phyloP scores from a whole-genome alignment of 1,284 basidiomycete genomes.

The Heterobasidion parviporum region DNA sequence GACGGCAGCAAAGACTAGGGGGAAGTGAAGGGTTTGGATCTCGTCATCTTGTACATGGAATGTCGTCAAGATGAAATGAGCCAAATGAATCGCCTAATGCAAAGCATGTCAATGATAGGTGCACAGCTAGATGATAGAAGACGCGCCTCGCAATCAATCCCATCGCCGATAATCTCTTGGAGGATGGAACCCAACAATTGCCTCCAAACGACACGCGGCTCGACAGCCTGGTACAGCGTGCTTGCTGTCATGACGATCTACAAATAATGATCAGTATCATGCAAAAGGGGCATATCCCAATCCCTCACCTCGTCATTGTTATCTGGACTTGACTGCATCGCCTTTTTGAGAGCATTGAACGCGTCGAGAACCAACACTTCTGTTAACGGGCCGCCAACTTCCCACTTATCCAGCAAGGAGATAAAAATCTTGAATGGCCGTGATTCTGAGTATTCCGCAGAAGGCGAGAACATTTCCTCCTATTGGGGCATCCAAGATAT shows the following conservation, averaged over 20 bases:
- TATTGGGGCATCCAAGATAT: constrained; percentile 16
- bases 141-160: constrained; percentile 37
- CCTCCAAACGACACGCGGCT: constrained; percentile 85
- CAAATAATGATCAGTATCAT: constrained; percentile 7
- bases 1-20: constrained; percentile 62
- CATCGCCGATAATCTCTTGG: constrained; percentile 39
- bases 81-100: constrained; percentile 50
- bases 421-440: constrained; percentile 95
- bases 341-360: constrained; percentile 62
- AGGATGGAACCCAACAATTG: constrained; percentile 54
- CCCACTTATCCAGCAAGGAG: constrained; percentile 94
- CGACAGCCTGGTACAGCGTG: constrained; percentile 88
- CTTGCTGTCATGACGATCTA: constrained; percentile 80
- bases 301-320: constrained; percentile 52
- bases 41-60: constrained; percentile 80
- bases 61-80: constrained; percentile 60
- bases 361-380: constrained; percentile 74
- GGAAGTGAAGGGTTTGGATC: constrained; percentile 72
- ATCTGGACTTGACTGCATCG: constrained; percentile 41
- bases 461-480: constrained; percentile 69
- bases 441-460: constrained; percentile 65
- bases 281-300: constrained; percentile 8
- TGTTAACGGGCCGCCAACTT: constrained; percentile 82
- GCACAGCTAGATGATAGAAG: constrained; percentile 1
- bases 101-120: neutral